A percentile compares a stretch with the other conserved stretches of the same genome.
These are phyloP conservation scores for Mollisiaceae sp. DNA, from an alignment of 2,329 filamentous ascomycete genomes.

Conservation along the genomic window DNA sequence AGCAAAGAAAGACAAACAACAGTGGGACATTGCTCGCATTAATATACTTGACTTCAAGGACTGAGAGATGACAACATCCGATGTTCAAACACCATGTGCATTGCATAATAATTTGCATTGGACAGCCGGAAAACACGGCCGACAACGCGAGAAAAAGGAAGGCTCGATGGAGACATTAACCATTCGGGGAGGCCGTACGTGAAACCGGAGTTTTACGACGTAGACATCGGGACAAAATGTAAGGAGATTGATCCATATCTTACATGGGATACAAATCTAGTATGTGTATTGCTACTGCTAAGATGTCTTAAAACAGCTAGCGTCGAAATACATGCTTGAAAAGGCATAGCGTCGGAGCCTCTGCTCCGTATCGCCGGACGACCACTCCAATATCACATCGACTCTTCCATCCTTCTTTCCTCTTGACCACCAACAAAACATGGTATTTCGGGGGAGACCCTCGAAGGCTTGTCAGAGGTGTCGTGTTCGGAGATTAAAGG, in stretches of 20 bases:
- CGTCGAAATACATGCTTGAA: not conserved
- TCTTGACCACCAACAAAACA: not conserved
- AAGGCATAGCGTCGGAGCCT: not conserved
- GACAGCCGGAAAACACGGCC: too few relatives aligned
- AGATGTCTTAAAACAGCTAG: not conserved
- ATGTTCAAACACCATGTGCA: too few relatives aligned
- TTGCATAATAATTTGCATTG: too few relatives aligned
- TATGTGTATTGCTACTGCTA: too few relatives aligned
- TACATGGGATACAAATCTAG: not conserved
- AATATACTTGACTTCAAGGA: too few relatives aligned
- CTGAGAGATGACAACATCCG: too few relatives aligned
- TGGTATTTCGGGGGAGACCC: slow-evolving; percentile 19
- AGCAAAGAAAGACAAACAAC: too few relatives aligned
- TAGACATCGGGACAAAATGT: too few relatives aligned
- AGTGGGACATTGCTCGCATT: not conserved
- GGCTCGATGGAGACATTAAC: not conserved
- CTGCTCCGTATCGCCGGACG: not conserved
- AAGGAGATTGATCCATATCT: not conserved
- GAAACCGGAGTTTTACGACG: too few relatives aligned
- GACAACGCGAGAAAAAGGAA: too few relatives aligned
- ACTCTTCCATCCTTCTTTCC: not conserved
- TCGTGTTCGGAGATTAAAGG: slow-evolving; percentile 29
- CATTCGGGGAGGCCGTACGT: not conserved
- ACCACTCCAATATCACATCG: not conserved
- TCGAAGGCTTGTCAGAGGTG: slow-evolving; percentile 32